A percentile compares a stretch with the other conserved stretches of the same genome.
Evolutionary conservation across 2,329 filamentous ascomycete species (phyloP).

Genomic region (Aspergillus versicolor): DNA sequence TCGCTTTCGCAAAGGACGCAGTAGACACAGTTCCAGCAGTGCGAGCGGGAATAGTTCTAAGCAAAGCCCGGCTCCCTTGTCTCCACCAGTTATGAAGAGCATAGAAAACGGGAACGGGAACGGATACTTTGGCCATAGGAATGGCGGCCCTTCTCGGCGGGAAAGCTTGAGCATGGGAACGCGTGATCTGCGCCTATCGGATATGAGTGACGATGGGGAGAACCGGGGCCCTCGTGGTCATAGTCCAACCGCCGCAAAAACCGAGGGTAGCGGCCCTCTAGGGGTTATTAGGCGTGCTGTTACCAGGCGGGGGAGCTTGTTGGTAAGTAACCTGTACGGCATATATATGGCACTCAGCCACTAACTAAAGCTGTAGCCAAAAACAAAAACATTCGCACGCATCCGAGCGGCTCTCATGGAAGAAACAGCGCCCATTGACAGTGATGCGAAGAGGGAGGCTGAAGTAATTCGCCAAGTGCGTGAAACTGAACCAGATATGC

Average conservation of each 20-base stretch:
- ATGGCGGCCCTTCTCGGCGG: slow-evolving; percentile 60
- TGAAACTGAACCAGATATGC: slow-evolving; percentile 73
- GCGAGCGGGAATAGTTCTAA: slow-evolving; percentile 70
- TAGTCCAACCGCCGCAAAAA: slow-evolving; percentile 35
- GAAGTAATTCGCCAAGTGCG: slow-evolving; percentile 95
- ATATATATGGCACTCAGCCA: not conserved
- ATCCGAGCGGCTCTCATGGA: slow-evolving; percentile 88
- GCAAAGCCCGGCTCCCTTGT: slow-evolving; percentile 69
- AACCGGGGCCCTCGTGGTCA: slow-evolving; percentile 34
- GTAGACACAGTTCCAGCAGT: slow-evolving; percentile 67
- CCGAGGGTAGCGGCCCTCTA: slow-evolving; percentile 57
- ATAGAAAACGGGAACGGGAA: slow-evolving; percentile 52
- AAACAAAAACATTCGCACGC: slow-evolving; percentile 92
- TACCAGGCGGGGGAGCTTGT: slow-evolving; percentile 80
- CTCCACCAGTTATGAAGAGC: slow-evolving; percentile 66
- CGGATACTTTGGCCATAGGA: slow-evolving; percentile 55
- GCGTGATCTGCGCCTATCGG: slow-evolving; percentile 79
- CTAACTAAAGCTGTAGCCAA: slow-evolving; percentile 61
- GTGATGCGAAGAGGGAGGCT: slow-evolving; percentile 84
- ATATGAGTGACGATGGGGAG: slow-evolving; percentile 77
- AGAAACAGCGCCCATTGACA: slow-evolving; percentile 82
- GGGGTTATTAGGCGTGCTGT: slow-evolving; percentile 81
- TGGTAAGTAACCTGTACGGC: slow-evolving; percentile 60
- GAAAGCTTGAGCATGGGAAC: slow-evolving; percentile 91
- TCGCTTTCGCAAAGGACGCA: slow-evolving; percentile 58